Evolutionary conservation across 2,329 filamentous ascomycete species (phyloP).

Genomic region (Apiospora arundinis): DNA sequence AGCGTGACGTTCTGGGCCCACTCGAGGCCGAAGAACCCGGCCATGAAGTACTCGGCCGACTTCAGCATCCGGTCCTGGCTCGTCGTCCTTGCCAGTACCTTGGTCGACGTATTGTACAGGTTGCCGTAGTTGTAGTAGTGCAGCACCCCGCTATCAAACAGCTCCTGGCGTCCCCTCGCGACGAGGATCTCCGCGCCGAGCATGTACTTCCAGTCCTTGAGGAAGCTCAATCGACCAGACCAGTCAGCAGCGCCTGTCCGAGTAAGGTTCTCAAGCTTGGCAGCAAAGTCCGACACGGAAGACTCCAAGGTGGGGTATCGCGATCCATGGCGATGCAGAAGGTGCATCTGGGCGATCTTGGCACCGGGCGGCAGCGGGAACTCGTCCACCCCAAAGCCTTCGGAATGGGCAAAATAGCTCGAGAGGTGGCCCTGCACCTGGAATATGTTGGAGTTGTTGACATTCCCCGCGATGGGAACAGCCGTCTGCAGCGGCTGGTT

Average conservation of each 20-base stretch:
- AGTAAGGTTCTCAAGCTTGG: constrained; percentile 53
- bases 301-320: constrained; percentile 72
- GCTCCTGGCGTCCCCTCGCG: constrained; percentile 73
- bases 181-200: constrained; percentile 76
- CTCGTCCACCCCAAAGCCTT: constrained; percentile 76
- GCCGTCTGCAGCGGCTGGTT: constrained; percentile 75
- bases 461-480: constrained; percentile 67
- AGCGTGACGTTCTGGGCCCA: constrained; percentile 75
- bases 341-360: constrained; percentile 67
- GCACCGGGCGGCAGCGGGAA: constrained; percentile 70
- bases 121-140: constrained; percentile 77
- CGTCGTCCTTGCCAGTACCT: constrained; percentile 76
- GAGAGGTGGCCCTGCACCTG: constrained; percentile 63
- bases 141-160: constrained; percentile 72
- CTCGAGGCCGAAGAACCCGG: constrained; percentile 78
- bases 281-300: constrained; percentile 60
- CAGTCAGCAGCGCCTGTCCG: constrained; percentile 52
- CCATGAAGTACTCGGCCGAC: constrained; percentile 78
- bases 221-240: constrained; percentile 66
- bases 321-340: constrained; percentile 72
- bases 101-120: constrained; percentile 74
- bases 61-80: constrained; percentile 81
- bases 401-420: constrained; percentile 71
- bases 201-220: constrained; percentile 72
- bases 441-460: constrained; percentile 70